Conservation (phyloP, 495 filamentous ascomycete genomes). For the Tuber magnatum region DNA sequence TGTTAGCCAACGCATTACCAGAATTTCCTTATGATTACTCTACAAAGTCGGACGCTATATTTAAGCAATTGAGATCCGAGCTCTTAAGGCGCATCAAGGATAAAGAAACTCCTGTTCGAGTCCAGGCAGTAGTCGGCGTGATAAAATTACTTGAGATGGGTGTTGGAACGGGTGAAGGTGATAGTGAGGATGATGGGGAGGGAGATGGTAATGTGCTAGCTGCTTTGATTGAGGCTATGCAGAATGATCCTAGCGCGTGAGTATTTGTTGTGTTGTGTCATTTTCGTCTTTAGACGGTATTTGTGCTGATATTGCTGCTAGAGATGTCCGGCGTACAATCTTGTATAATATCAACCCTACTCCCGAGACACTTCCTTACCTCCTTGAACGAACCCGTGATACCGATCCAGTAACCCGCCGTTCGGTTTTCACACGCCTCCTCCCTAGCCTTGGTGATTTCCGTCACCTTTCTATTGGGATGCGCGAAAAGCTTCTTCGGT, state of each 20-base stretch:
- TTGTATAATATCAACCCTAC: constrained; percentile 81
- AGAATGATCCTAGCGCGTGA: constrained; percentile 80
- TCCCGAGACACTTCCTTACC: constrained; percentile 73
- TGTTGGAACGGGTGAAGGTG: constrained; percentile 59
- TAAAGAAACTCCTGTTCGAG: constrained; percentile 82
- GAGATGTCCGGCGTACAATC: constrained; percentile 71
- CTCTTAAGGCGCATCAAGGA: constrained; percentile 80
- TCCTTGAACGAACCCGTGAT: constrained; percentile 86
- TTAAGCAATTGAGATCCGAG: constrained; percentile 65
- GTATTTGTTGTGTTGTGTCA: neutral
- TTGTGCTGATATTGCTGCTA: neutral
- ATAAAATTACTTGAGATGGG: constrained; percentile 70
- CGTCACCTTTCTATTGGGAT: constrained; percentile 90
- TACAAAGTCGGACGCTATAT: constrained; percentile 63
- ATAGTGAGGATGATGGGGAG: constrained; percentile 45
- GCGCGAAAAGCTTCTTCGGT: constrained; percentile 90
- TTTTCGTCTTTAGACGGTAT: neutral
- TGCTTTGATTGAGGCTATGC: constrained; percentile 72
- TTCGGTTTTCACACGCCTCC: constrained; percentile 75
- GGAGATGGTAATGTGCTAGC: constrained; percentile 46
- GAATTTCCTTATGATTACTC: constrained; percentile 36
- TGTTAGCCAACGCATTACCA: constrained; percentile 80
- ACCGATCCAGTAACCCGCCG: constrained; percentile 73
- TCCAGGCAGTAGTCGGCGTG: constrained; percentile 88
- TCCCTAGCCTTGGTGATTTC: constrained; percentile 91